These are phyloP conservation scores for Blastobotrys americana DNA, from an alignment of 805 yeast species.

Conservation along the genomic window DNA sequence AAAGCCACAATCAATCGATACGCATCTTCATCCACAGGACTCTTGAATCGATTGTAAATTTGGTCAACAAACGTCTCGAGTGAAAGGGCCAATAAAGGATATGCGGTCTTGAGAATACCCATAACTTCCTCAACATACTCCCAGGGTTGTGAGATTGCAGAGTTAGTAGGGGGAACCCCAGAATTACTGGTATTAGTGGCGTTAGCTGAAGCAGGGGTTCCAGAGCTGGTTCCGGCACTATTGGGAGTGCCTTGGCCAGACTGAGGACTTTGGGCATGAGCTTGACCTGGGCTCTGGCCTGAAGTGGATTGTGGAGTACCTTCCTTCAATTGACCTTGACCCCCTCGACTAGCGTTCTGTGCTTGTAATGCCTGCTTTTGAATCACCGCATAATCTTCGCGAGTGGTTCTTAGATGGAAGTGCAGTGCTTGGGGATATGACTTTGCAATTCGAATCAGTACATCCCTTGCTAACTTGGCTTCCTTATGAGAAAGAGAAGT, in stretches of 20 bases:
- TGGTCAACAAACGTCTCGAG: conserved; percentile 94
- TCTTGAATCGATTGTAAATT: conserved; percentile 85
- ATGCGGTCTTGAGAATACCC: conserved; percentile 93
- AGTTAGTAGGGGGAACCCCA: conserved; percentile 2
- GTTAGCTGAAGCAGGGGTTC: conserved; percentile 3
- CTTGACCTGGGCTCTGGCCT: conserved; percentile 15
- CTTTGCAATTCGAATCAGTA: conserved; percentile 87
- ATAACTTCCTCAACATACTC: conserved; percentile 87
- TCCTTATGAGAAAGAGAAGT: conserved; percentile 87
- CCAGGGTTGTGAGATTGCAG: conserved; percentile 67
- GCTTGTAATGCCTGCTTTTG: conserved; percentile 66
- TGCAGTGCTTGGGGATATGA: conserved; percentile 96
- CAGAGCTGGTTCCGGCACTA: conserved; percentile 3
- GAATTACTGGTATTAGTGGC: background rate
- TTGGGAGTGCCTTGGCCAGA: conserved; percentile 3
- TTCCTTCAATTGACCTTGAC: conserved; percentile 8
- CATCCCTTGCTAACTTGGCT: conserved; percentile 80
- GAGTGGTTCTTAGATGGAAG: conserved; percentile 90
- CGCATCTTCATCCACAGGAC: conserved; percentile 92
- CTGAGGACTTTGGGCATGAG: background rate
- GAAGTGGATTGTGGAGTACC: conserved; percentile 10
- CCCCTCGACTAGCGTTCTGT: conserved; percentile 31
- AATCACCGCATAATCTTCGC: conserved; percentile 83
- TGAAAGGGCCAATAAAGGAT: conserved; percentile 86
- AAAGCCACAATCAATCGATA: conserved; percentile 88